Evolutionary conservation across 2,329 filamentous ascomycete species (phyloP).

Genomic region (Colletotrichum viniferum): DNA sequence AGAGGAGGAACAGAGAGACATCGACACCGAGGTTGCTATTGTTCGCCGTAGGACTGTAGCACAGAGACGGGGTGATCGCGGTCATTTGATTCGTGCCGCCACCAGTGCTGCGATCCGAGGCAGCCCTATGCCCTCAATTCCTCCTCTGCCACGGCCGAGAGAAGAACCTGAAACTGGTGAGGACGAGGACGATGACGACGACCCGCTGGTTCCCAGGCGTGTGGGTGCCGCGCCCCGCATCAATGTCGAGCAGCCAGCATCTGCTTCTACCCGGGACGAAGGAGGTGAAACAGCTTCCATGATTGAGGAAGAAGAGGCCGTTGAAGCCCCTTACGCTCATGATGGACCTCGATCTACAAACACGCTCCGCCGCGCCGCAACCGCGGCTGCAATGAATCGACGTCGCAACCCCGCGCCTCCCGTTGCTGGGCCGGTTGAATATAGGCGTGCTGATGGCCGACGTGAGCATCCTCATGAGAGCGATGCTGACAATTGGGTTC

Average conservation of each 20-base stretch:
- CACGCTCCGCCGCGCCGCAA: slow-evolving; percentile 74
- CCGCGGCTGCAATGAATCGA: slow-evolving; percentile 76
- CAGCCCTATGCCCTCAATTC: slow-evolving; percentile 27
- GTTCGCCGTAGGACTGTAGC: slow-evolving; percentile 76
- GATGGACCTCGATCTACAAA: slow-evolving; percentile 72
- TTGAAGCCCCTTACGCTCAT: slow-evolving; percentile 76
- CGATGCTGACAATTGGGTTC: slow-evolving; percentile 87
- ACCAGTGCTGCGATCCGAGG: slow-evolving; percentile 40
- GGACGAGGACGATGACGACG: slow-evolving; percentile 41
- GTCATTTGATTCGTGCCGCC: slow-evolving; percentile 52
- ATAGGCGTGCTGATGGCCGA: slow-evolving; percentile 71
- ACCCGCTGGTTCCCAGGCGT: slow-evolving; percentile 57
- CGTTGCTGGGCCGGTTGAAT: slow-evolving; percentile 60
- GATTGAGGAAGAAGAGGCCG: slow-evolving; percentile 57
- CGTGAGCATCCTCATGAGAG: slow-evolving; percentile 82
- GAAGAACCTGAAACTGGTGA: slow-evolving; percentile 25
- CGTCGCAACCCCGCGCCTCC: slow-evolving; percentile 65
- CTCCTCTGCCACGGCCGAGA: slow-evolving; percentile 31
- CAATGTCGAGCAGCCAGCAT: slow-evolving; percentile 20
- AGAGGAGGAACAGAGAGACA: slow-evolving; percentile 74
- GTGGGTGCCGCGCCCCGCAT: slow-evolving; percentile 39
- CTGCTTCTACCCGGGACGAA: slow-evolving; percentile 32
- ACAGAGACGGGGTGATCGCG: slow-evolving; percentile 57
- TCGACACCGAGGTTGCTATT: slow-evolving; percentile 80
- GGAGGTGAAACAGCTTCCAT: slow-evolving; percentile 50